Conservation (phyloP, 495 filamentous ascomycete genomes). For the Xylaria scruposa region DNA sequence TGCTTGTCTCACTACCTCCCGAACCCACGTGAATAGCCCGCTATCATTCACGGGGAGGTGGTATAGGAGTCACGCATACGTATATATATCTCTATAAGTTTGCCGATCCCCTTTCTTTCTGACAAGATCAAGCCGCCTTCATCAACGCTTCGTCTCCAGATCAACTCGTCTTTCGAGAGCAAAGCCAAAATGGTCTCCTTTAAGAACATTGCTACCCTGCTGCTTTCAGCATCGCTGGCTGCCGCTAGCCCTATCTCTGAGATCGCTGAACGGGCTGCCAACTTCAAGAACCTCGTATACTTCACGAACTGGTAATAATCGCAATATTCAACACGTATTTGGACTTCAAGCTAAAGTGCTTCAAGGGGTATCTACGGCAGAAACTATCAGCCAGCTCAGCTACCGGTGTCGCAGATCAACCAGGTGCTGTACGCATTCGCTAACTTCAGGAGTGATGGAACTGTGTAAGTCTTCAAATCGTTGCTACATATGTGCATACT, state of each 20-base stretch:
- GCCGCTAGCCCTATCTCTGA: conserved; percentile 32
- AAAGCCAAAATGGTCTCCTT: conserved; percentile 37
- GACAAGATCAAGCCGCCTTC: conserved; percentile 1
- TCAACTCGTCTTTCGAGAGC: conserved; percentile 26
- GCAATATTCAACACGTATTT: neutral
- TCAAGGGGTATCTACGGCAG: conserved; percentile 82
- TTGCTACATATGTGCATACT: neutral
- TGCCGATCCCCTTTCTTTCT: conserved; percentile 12
- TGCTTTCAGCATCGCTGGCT: conserved; percentile 38
- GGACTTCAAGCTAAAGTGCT: neutral
- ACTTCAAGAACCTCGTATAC: conserved; percentile 54
- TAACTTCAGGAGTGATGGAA: conserved; percentile 79
- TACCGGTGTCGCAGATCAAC: conserved; percentile 81
- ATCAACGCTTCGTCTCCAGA: conserved; percentile 29
- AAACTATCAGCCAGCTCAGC: conserved; percentile 78
- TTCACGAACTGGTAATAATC: conserved; percentile 54
- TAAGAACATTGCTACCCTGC: conserved; percentile 31
- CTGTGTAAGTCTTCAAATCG: conserved; percentile 64
- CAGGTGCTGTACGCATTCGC: conserved; percentile 92
- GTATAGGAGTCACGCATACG: conserved; percentile 8
- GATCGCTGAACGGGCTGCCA: conserved; percentile 32
- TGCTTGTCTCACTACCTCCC: conserved; percentile 31
- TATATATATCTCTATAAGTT: conserved; percentile 25
- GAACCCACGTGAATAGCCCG: conserved; percentile 33
- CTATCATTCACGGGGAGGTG: neutral